phyloP scores from a whole-genome alignment of 768 basidiomycete genomes.

The Boletus vermiculosoides region DNA sequence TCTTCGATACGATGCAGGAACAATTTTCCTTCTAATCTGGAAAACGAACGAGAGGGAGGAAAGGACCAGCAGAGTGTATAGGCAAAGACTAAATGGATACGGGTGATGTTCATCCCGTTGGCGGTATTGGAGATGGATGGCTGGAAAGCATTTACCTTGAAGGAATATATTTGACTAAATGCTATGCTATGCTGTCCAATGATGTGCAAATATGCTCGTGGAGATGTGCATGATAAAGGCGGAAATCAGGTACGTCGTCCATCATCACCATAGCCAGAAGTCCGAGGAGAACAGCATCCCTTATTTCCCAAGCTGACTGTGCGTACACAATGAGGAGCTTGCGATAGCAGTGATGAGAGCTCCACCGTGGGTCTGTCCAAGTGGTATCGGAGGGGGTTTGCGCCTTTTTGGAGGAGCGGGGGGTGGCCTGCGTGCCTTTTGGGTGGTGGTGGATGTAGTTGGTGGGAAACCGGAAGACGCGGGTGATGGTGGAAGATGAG shows the following conservation, averaged over 20 bases:
- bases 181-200: conserved; percentile 24
- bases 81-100: background rate
- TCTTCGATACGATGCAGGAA: background rate
- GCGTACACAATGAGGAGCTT: conserved; percentile 32
- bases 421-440: conserved; percentile 48
- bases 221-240: conserved; percentile 11
- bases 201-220: conserved; percentile 19
- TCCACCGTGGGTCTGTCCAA: conserved; percentile 46
- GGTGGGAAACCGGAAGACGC: conserved; percentile 17
- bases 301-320: conserved; percentile 19
- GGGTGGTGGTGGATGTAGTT: conserved; percentile 20
- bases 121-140: conserved; percentile 7
- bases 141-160: conserved; percentile 12
- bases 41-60: background rate
- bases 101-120: conserved; percentile 1
- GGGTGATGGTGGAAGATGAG: conserved; percentile 19
- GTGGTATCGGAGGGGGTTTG: conserved; percentile 70
- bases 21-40: background rate
- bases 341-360: conserved; percentile 61
- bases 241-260: conserved; percentile 8
- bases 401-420: conserved; percentile 68
- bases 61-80: background rate
- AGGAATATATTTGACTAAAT: conserved; percentile 15
- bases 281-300: conserved; percentile 2
- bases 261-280: conserved; percentile 2